Base-by-base conservation (phyloP, 2,329 filamentous ascomycete species). In the Pseudogymnoascus pannorum region DNA sequence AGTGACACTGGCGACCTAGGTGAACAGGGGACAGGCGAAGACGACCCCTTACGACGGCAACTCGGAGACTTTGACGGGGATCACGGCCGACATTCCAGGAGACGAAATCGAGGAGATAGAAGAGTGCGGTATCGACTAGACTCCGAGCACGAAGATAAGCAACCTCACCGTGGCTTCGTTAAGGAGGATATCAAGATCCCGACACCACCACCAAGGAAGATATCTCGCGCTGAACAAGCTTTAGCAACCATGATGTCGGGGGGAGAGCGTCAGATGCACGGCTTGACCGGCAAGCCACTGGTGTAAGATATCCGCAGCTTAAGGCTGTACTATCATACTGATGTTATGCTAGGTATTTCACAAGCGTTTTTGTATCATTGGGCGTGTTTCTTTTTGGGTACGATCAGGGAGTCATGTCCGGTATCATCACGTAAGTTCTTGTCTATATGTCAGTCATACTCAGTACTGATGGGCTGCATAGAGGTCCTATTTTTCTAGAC, bases 1-100 rank as follows among this genome's bases (percentile, higher is more conserved):
- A 92, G 90, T 72, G 92, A 97, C 75, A 96, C 93, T 48, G 93
- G 92, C 72, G 94, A 97, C 76, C 85, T 97, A 70, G 91, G 91
- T 71, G 93, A 97, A 78, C 93, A 95, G 81, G 81, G 92, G 69
- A 89, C 85, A 70, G 87, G 89, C 79, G 86, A 87, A 71, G 86
- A 93, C 76, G 91, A 96, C 74, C 90, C 91, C 63, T 81, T 96
- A 68, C 86, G 84, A 68, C 83, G 86, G 68, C 87, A 84, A 70
- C 80, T 93, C 63, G 80, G 81, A 71, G 79, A 85, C 68, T 86
- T 88, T 62, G 85, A 90, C 73, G 83, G 76, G 69, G 81, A 85
- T 68, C 77, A 81, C 61, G 68, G 79, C 80, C 57, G 77, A 76
- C 68, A 75, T 78, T 63, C 71, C 74, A 66, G 75, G 69, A 66